Base-by-base conservation (phyloP, 352 stramenopile species). In the Phytophthora boehmeriae region DNA sequence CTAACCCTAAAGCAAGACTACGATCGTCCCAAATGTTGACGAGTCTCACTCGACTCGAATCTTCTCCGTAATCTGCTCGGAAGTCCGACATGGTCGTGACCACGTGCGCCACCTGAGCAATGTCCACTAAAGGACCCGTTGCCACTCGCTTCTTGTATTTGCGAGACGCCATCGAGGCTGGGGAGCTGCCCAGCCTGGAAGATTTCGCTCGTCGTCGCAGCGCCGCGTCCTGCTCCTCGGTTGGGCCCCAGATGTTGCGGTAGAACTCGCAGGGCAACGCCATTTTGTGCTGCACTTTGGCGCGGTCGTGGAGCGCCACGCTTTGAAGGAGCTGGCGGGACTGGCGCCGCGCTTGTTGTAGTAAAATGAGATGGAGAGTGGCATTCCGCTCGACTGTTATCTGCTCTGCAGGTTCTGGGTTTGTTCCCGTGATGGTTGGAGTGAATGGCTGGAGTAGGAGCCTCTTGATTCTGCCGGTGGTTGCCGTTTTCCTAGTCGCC, bases 61-160 rank as follows among this genome's bases (percentile, higher is more conserved):
- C 65, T 9, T 75, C 69, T 6, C 56, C 71, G 73, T 93, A 93
- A 53, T 90, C 84, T 27, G 60, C 69, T 17, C 81, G 85, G 68
- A 89, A 93, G 62, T 93, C 79, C 1, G 69, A 80, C 57, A 81
- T 68, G 11, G 75, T 86, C 27, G 78, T 88, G 19, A 93, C 71
- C 3, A 85, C 78, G 59, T 93, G 73, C 3, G 84, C 84, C 36
- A 93, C 84, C 52, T 93, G 84, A 20, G 67, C 50, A 52, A 93
- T 92, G 63, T 88, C 78, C 4, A 88, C 68, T n/a, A 86, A 61
- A 4, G 72, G 76, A 0, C 70, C 75, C 0, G 69, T 68, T 1
- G 50, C 61, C 28, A 73, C 36, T 11, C 73, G 72, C 46, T 79
- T 76, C 57, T 83, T 85, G 53, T 63, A 74, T 30, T 43, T 61